phyloP scores from a whole-genome alignment of 2,329 filamentous ascomycete genomes.

The Cordyceps fumosorosea region DNA sequence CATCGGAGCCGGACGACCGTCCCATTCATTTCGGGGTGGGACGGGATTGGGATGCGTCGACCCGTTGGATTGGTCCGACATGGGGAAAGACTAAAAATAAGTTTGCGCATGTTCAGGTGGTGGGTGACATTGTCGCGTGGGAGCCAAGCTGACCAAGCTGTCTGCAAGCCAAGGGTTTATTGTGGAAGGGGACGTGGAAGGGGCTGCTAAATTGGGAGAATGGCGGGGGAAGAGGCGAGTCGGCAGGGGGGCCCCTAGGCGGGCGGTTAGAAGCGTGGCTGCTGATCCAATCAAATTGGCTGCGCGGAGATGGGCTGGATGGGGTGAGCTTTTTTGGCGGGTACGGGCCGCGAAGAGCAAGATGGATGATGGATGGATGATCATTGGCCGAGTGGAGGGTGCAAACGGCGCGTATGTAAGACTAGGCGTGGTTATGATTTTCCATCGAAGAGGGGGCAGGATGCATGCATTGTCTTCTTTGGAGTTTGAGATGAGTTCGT shows the following conservation, averaged over 20 bases:
- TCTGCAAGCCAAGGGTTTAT: too few relatives aligned
- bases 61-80: background rate
- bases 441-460: too few relatives aligned
- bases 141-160: too few relatives aligned
- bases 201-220: background rate
- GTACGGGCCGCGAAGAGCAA: too few relatives aligned
- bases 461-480: too few relatives aligned
- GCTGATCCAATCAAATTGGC: background rate
- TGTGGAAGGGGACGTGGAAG: too few relatives aligned
- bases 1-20: background rate
- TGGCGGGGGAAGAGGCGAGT: background rate
- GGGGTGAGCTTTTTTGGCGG: background rate
- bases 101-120: too few relatives aligned
- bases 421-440: too few relatives aligned
- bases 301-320: background rate
- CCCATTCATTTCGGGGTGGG: background rate
- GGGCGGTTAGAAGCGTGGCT: constrained; percentile 10
- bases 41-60: background rate
- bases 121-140: too few relatives aligned
- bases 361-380: too few relatives aligned
- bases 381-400: background rate
- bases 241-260: background rate
- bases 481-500: too few relatives aligned
- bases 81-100: background rate
- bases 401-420: background rate